A percentile compares a stretch with the other conserved stretches of the same genome.
These are phyloP conservation scores for Asterella californica DNA, from an alignment of 225 moss, liverwort and hornwort genomes.

Conservation along the genomic window DNA sequence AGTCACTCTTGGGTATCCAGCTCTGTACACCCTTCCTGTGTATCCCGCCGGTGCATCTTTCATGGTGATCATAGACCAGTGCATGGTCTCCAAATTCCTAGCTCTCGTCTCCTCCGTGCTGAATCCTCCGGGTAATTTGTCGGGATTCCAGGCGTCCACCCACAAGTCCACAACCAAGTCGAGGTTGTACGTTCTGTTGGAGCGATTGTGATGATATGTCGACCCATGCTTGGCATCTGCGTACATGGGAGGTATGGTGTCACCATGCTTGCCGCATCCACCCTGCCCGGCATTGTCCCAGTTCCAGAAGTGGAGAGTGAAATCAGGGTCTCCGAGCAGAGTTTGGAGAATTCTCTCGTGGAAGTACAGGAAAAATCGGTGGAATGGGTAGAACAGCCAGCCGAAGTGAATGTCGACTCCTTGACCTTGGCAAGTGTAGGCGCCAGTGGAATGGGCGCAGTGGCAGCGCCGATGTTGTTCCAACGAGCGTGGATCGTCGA, in stretches of 20 bases:
- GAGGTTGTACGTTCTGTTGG: not conserved
- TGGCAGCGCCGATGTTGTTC: slow-evolving; percentile 26
- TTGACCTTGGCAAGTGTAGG: slow-evolving; percentile 9
- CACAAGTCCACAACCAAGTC: slow-evolving; percentile 17
- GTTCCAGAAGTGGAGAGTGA: slow-evolving; percentile 34
- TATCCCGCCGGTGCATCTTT: not conserved
- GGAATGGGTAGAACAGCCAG: slow-evolving; percentile 42
- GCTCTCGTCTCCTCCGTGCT: not conserved
- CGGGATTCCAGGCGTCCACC: slow-evolving; percentile 3
- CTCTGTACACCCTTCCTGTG: not conserved
- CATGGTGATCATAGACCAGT: not conserved
- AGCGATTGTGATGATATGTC: slow-evolving; percentile 10
- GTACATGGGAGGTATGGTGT: slow-evolving; percentile 13
- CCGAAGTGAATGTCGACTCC: slow-evolving; percentile 29
- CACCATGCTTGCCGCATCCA: slow-evolving; percentile 4
- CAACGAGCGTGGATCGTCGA: slow-evolving; percentile 32
- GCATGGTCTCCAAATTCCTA: not conserved
- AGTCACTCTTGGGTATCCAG: not conserved
- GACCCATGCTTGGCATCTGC: not conserved
- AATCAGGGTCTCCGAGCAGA: slow-evolving; percentile 17
- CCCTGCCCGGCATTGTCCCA: slow-evolving; percentile 23
- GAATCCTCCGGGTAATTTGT: slow-evolving; percentile 23
- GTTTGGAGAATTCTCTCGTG: slow-evolving; percentile 34
- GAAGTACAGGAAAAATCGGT: slow-evolving; percentile 40
- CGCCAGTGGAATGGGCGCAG: slow-evolving; percentile 35